Conservation (phyloP, 495 filamentous ascomycete species). For the Penicillium samsonianum region DNA sequence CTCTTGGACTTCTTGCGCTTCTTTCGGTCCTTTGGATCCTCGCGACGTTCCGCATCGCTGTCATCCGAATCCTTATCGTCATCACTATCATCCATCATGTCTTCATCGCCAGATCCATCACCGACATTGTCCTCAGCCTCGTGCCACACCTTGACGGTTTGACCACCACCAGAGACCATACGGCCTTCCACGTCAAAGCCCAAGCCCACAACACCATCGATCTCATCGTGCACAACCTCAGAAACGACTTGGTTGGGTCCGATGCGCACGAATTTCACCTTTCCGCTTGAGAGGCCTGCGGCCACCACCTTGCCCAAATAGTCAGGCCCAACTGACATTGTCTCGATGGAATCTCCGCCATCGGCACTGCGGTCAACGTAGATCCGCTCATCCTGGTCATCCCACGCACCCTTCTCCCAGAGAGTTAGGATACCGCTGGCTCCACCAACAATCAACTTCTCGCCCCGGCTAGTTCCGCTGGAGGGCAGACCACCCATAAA, state of each 20-base stretch:
- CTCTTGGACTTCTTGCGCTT: slow-evolving; percentile 62
- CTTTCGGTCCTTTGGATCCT: slow-evolving; percentile 47
- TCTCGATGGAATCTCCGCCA: slow-evolving; percentile 71
- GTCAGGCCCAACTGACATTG: slow-evolving; percentile 65
- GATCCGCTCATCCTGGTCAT: slow-evolving; percentile 89
- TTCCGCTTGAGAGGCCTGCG: slow-evolving; percentile 75
- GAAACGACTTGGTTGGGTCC: slow-evolving; percentile 59
- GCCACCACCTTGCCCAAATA: slow-evolving; percentile 65
- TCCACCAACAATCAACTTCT: slow-evolving; percentile 79
- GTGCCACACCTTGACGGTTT: slow-evolving; percentile 83
- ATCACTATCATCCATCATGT: slow-evolving; percentile 41
- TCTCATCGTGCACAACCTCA: slow-evolving; percentile 74
- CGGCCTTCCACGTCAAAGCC: slow-evolving; percentile 81
- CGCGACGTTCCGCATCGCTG: slow-evolving; percentile 39
- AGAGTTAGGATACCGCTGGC: slow-evolving; percentile 79
- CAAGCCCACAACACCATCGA: slow-evolving; percentile 76
- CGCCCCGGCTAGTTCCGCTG: slow-evolving; percentile 62
- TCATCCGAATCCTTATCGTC: slow-evolving; percentile 52
- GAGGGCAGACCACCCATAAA: slow-evolving; percentile 69
- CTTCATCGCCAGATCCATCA: slow-evolving; percentile 37
- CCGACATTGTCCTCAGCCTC: slow-evolving; percentile 47
- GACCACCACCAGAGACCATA: slow-evolving; percentile 84
- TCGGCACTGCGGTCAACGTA: slow-evolving; percentile 59
- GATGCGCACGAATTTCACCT: slow-evolving; percentile 55
- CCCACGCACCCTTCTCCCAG: slow-evolving; percentile 93